Percentiles rank a stretch among this genome's conserved stretches.
Conservation (phyloP, 1,139 yeast species). For the Kodamaea ohmeri region DNA sequence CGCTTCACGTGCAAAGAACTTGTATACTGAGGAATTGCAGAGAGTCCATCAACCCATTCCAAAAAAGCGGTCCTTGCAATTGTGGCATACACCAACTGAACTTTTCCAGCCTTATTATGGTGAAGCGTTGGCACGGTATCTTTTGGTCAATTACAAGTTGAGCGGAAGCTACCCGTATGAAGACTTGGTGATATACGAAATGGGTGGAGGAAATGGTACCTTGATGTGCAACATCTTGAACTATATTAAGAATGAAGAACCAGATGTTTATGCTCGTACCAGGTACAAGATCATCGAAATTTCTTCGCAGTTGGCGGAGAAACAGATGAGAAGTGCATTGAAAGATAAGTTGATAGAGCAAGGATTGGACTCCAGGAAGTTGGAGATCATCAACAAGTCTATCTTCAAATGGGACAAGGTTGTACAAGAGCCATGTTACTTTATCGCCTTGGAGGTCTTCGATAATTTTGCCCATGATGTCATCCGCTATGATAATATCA, state of each 20-base stretch:
- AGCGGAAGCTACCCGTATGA: conserved; percentile 59
- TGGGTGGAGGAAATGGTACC: conserved; percentile 92
- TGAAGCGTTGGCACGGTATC: conserved; percentile 74
- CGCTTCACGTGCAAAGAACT: conserved; percentile 34
- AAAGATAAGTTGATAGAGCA: conserved; percentile 33
- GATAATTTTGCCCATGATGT: conserved; percentile 86
- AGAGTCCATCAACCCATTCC: conserved; percentile 14
- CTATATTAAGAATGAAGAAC: conserved; percentile 59
- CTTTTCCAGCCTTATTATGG: conserved; percentile 82
- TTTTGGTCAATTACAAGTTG: conserved; percentile 65
- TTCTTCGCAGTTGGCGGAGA: conserved; percentile 62
- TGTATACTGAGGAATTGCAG: conserved; percentile 21
- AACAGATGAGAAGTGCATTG: conserved; percentile 49
- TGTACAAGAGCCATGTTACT: conserved; percentile 71
- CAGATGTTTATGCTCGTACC: conserved; percentile 68
- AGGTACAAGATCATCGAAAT: conserved; percentile 77
- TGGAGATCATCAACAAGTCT: conserved; percentile 68
- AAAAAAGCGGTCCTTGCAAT: conserved; percentile 49
- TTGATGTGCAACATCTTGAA: conserved; percentile 76
- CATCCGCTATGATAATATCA: conserved; percentile 66
- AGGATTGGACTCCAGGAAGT: conserved; percentile 47
- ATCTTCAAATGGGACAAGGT: conserved; percentile 70
- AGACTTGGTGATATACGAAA: conserved; percentile 73
- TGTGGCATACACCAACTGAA: conserved; percentile 93
- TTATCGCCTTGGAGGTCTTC: conserved; percentile 79